Base-by-base conservation (phyloP, 148 eudicot genomes). In the Polygonum aviculare region DNA sequence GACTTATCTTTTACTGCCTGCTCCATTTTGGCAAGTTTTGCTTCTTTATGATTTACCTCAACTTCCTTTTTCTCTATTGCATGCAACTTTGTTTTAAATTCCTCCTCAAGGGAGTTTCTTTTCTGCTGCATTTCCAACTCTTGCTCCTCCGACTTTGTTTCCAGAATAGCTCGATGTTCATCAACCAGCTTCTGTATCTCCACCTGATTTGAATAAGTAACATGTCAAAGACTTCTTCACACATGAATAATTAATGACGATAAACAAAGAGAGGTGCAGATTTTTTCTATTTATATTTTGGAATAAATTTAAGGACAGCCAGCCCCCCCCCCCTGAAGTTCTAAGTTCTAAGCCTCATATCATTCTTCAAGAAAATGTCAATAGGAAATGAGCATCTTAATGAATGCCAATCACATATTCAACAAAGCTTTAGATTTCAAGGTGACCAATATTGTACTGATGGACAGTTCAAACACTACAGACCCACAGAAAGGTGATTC, bases 151-250 rank as follows among this genome's bases (percentile, higher is more conserved):
- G 65, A 78, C 82, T 91, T 84, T 14, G 73, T 69, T 63, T 88
- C 82, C 57, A 89, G 85, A 41, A 78, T 74, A 70, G 77, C 79
- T 69, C 86, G 85, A 55, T 95, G 96, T 50, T 90, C 89, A 79
- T 83, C 88, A 40, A 95, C 79, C 71, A 88, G 75, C 78, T 83
- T 83, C 80, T 87, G 91, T 73, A 95, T 89, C 84, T 84, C 94
- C 81, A 87, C 89, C 99, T 90, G 77, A 73, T 81, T 14, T 40
- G 35, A 83, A 74, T 15, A 57, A 74, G 78, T 14, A 72, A 40
- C 26, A n/a, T 74, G 14, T 80, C 81, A 81, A 77, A 54, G 33
- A 47, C 36, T 71, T 51, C 18, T 71, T 51, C 18, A 60, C 75
- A 41, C 40, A 62, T 50, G 45, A 44, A 49, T 5, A 67, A 38